Evolutionary conservation across 2,329 filamentous ascomycete genomes (phyloP).

Genomic region (Metarhizium rileyi): DNA sequence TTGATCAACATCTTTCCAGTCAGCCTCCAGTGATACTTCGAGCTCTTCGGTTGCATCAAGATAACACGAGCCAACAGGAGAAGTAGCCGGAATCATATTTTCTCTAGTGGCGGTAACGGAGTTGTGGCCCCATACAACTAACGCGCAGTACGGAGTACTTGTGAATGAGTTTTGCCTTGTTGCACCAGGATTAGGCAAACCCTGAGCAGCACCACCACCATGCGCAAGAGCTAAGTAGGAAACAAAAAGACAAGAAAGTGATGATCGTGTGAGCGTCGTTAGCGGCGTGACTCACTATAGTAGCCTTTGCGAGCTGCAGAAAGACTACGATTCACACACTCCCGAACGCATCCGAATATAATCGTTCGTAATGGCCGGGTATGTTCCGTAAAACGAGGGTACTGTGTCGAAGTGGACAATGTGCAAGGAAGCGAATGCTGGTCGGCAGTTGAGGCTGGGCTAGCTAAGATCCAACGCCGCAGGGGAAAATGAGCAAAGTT

Average conservation of each 20-base stretch:
- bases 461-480: no score
- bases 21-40: constrained; percentile 3
- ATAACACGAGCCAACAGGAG: not conserved
- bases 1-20: not conserved
- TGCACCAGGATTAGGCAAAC: not conserved
- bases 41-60: constrained; percentile 6
- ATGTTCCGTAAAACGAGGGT: not conserved
- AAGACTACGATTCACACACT: not conserved
- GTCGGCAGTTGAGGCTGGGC: no score
- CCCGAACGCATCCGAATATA: not conserved
- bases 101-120: not conserved
- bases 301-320: not conserved
- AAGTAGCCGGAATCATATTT: constrained; percentile 5
- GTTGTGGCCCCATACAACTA: not conserved
- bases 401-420: not conserved
- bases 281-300: not conserved
- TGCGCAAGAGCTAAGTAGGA: not conserved
- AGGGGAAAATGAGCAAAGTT: no score
- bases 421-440: no score
- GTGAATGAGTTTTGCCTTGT: not conserved
- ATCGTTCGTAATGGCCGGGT: not conserved
- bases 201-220: not conserved
- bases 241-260: not conserved
- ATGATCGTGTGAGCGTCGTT: not conserved
- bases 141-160: not conserved